phyloP scores from a whole-genome alignment of 1,139 yeast species.

The Candida sp. region DNA sequence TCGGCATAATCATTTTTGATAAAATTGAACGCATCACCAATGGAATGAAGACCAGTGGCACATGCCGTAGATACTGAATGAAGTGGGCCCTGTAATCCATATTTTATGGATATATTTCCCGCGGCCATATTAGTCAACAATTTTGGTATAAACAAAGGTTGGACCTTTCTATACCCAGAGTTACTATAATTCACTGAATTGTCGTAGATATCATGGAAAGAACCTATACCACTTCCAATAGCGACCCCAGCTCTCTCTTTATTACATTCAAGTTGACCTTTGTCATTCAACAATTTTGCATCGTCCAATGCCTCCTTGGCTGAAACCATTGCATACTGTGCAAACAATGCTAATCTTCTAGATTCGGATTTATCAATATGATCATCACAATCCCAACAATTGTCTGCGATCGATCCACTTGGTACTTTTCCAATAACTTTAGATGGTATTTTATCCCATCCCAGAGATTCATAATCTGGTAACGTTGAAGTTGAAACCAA shows the following conservation, averaged over 20 bases:
- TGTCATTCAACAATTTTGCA: slow-evolving; percentile 44
- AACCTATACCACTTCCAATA: slow-evolving; percentile 93
- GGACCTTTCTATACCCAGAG: slow-evolving; percentile 67
- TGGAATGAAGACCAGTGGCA: slow-evolving; percentile 92
- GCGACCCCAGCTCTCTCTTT: slow-evolving; percentile 60
- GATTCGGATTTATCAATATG: slow-evolving; percentile 43
- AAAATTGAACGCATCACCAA: slow-evolving; percentile 89
- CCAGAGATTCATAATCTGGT: slow-evolving; percentile 41
- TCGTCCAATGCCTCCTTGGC: slow-evolving; percentile 73
- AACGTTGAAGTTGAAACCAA: slow-evolving; percentile 49
- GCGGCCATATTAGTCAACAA: slow-evolving; percentile 92
- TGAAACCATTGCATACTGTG: slow-evolving; percentile 79
- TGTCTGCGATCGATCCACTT: slow-evolving; percentile 43
- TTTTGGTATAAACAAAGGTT: slow-evolving; percentile 85
- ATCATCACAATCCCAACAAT: slow-evolving; percentile 49
- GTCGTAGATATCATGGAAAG: slow-evolving; percentile 70
- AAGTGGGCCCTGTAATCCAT: slow-evolving; percentile 78
- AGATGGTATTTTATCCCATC: slow-evolving; percentile 63
- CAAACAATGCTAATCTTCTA: slow-evolving; percentile 65
- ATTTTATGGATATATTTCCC: slow-evolving; percentile 81
- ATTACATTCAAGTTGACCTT: slow-evolving; percentile 16
- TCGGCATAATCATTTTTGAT: slow-evolving; percentile 79
- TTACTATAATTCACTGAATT: slow-evolving; percentile 49
- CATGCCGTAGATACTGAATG: slow-evolving; percentile 94
- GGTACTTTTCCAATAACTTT: slow-evolving; percentile 78